phyloP scores from a whole-genome alignment of 2,329 filamentous ascomycete species.

The Septoria linicola region DNA sequence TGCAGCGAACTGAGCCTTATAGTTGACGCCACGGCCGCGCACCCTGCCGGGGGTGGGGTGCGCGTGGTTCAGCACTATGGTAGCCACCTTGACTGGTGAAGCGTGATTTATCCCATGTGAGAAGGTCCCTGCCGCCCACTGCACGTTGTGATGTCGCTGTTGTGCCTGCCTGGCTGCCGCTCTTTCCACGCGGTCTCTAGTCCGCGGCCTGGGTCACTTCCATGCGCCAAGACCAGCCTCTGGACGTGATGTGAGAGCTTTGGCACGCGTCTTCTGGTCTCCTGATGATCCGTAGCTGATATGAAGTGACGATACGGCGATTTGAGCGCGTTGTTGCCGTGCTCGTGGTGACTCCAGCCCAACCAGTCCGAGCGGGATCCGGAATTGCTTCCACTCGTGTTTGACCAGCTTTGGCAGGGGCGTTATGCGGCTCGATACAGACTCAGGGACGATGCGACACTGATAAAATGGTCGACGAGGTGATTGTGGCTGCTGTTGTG shows the following conservation, averaged over 20 bases:
- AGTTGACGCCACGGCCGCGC: constrained; percentile 38
- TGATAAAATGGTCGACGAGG: constrained; percentile 17
- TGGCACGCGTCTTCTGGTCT: constrained; percentile 21
- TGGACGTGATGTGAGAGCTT: constrained; percentile 20
- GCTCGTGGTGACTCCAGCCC: constrained; percentile 15
- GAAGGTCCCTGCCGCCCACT: constrained; percentile 4
- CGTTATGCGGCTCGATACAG: constrained; percentile 21
- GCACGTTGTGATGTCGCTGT: constrained; percentile 3
- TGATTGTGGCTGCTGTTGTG: constrained; percentile 5
- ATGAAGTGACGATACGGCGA: constrained; percentile 1
- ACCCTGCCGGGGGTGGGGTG: constrained; percentile 36
- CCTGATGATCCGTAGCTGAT: constrained; percentile 4
- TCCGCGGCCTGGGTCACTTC: constrained; percentile 11
- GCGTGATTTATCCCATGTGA: constrained; percentile 24
- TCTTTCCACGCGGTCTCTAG: constrained; percentile 12
- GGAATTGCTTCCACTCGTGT: constrained; percentile 8
- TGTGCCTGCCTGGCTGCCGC: constrained; percentile 5
- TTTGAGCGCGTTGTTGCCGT: constrained; percentile 18
- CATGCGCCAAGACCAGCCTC: constrained; percentile 20
- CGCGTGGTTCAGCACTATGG: constrained; percentile 35
- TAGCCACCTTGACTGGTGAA: constrained; percentile 35
- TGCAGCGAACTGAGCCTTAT: constrained; percentile 26
- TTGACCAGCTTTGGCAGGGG: constrained; percentile 5
- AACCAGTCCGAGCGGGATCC: constrained; percentile 21
- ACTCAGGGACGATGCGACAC: constrained; percentile 20